These are phyloP conservation scores for Lithohypha guttulata DNA, from an alignment of 2,329 filamentous ascomycete species.

Conservation along the genomic window DNA sequence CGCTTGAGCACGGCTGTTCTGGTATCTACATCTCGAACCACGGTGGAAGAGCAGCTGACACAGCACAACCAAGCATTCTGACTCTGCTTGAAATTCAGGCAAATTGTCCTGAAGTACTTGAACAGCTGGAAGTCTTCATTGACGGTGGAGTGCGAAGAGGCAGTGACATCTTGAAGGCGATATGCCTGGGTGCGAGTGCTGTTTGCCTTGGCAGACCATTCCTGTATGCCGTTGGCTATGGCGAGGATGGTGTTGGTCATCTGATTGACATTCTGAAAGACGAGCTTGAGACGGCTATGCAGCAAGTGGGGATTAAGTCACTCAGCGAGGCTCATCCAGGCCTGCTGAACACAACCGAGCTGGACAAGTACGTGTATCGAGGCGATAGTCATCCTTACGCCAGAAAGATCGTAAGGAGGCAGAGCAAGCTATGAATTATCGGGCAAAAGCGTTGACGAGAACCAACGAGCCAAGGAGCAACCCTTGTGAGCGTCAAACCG, in stretches of 20 bases:
- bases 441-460: no score
- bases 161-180: slow-evolving; percentile 45
- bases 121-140: slow-evolving; percentile 40
- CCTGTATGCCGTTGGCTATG: slow-evolving; percentile 43
- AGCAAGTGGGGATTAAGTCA: slow-evolving; percentile 52
- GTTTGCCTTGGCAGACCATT: slow-evolving; percentile 45
- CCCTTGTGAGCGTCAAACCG: no score
- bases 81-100: slow-evolving; percentile 52
- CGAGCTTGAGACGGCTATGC: slow-evolving; percentile 57
- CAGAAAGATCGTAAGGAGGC: slow-evolving; percentile 40
- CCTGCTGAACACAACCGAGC: slow-evolving; percentile 42
- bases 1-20: slow-evolving; percentile 40
- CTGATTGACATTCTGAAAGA: slow-evolving; percentile 39
- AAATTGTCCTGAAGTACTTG: slow-evolving; percentile 31
- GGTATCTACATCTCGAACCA: slow-evolving; percentile 50
- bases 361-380: slow-evolving; percentile 39
- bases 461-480: no score
- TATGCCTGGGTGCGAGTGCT: slow-evolving; percentile 44
- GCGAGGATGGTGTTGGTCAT: slow-evolving; percentile 44
- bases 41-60: slow-evolving; percentile 45
- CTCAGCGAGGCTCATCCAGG: slow-evolving; percentile 52
- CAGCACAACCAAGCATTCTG: slow-evolving; percentile 39
- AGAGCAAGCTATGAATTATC: slow-evolving; percentile 7
- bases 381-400: slow-evolving; percentile 34
- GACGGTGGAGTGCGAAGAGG: slow-evolving; percentile 45